phyloP scores from a whole-genome alignment of 1,139 yeast species.

The Taiozyma sp. region DNA sequence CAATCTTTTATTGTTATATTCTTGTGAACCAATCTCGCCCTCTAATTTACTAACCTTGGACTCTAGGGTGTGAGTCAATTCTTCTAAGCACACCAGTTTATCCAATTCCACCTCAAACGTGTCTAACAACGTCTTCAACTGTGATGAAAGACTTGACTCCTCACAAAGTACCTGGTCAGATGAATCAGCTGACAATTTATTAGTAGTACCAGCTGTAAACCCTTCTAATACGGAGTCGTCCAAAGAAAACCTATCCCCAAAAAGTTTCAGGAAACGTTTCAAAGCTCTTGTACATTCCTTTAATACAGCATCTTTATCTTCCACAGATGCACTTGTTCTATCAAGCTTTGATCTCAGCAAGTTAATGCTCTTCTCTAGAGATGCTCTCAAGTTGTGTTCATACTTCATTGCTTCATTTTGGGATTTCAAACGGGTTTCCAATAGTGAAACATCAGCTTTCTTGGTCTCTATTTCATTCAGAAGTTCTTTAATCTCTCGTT shows the following conservation, averaged over 20 bases:
- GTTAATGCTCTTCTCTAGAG: background rate
- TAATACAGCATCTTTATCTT: background rate
- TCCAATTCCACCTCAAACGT: background rate
- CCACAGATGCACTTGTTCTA: background rate
- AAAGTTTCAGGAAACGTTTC: background rate
- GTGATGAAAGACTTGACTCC: background rate
- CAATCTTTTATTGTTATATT: background rate
- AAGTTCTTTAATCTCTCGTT: background rate
- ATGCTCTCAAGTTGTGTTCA: background rate
- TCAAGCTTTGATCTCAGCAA: background rate
- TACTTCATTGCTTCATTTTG: slow-evolving; percentile 1
- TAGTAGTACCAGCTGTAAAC: background rate
- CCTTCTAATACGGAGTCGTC: background rate
- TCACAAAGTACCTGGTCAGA: background rate
- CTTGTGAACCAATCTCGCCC: background rate
- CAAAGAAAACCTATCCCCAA: background rate
- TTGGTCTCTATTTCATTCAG: slow-evolving; percentile 1
- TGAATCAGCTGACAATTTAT: background rate
- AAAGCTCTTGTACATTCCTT: background rate
- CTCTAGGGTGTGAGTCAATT: background rate
- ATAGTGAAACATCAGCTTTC: background rate
- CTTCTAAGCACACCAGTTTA: background rate
- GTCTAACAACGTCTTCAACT: background rate
- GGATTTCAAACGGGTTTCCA: slow-evolving; percentile 1
- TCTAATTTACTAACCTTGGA: background rate